Evolutionary conservation across 2,329 filamentous ascomycete genomes (phyloP).

Genomic region (Ramularia endophylla): DNA sequence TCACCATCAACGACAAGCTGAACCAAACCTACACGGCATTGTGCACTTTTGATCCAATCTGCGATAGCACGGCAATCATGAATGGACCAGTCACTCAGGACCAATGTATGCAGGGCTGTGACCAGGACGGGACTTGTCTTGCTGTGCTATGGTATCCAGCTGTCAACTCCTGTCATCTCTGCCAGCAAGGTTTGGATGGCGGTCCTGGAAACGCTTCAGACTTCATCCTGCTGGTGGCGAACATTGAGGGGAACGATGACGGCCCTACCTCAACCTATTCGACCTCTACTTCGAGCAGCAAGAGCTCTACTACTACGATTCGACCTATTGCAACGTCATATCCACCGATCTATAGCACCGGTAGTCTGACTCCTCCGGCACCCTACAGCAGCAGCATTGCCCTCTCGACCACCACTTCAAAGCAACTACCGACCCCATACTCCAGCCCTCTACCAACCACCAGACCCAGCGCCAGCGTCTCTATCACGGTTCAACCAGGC

Average conservation of each 20-base stretch:
- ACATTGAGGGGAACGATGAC: slow-evolving; percentile 13
- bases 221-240: slow-evolving; percentile 16
- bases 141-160: slow-evolving; percentile 18
- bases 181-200: slow-evolving; percentile 18
- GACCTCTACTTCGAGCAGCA: not conserved
- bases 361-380: not conserved
- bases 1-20: slow-evolving; percentile 16
- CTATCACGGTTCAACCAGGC: slow-evolving; percentile 4
- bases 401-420: slow-evolving; percentile 1
- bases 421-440: not conserved
- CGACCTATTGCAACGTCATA: not conserved
- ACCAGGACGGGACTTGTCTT: slow-evolving; percentile 21
- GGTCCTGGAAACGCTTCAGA: slow-evolving; percentile 5
- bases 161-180: slow-evolving; percentile 17
- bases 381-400: slow-evolving; percentile 1
- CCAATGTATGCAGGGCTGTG: slow-evolving; percentile 20
- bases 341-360: too few species aligned
- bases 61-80: slow-evolving; percentile 12
- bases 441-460: slow-evolving; percentile 1
- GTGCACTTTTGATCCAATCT: slow-evolving; percentile 20
- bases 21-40: slow-evolving; percentile 21
- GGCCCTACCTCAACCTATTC: slow-evolving; percentile 3
- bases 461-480: slow-evolving; percentile 5
- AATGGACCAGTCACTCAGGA: slow-evolving; percentile 14
- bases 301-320: not conserved